Base-by-base conservation (phyloP, 108 stramenopile species). In the Conticribra guillardii region DNA sequence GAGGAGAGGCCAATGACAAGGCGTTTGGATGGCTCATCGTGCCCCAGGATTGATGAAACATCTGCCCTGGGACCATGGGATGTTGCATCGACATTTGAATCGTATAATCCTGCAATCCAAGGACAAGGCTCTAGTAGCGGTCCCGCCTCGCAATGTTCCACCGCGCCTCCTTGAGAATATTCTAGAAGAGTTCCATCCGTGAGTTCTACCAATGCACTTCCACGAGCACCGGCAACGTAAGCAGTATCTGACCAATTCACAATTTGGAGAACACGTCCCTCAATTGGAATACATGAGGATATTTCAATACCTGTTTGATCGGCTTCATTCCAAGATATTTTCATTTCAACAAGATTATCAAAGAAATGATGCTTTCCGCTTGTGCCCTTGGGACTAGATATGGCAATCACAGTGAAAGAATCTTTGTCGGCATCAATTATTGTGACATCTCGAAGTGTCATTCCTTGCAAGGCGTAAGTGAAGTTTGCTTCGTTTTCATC, bases 91-190 rank as follows among this genome's bases (percentile, higher is more conserved):
- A 47, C 37, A 44, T 60, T 50, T 30, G 74, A 22, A 73, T 86
- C 81, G 30, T 82, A 82, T 8, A 92, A 50, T 16, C 79, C 89
- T 44, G 82, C 78, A 18, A 92, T 81, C 91, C 90, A 95, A 49
- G 90, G 87, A 45, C 94, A 95, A 18, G 88, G 80, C 72, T 95
- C 94, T 23, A 90, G 70, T 14, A 95, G 60, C 15, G 87, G 84
- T n/a, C 89, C 91, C 7, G 62, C 73, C 17, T 78, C 68, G 18
- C 81, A 90, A 22, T 76, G 74, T 31, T 57, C 71, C 4, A 60
- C 54, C 46, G 62, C 31, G 11, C 85, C 80, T 46, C 67, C 70
- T 30, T 41, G 29, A 11, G 75, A 76, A 50, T 88, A 95, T 62
- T 88, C 84, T 11, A 91, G 51, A 7, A 95, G 78, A 15, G 68